These are phyloP conservation scores for Chrysopogon serrulatus DNA, from an alignment of 176 grass and related monocot species.

Conservation along the genomic window DNA sequence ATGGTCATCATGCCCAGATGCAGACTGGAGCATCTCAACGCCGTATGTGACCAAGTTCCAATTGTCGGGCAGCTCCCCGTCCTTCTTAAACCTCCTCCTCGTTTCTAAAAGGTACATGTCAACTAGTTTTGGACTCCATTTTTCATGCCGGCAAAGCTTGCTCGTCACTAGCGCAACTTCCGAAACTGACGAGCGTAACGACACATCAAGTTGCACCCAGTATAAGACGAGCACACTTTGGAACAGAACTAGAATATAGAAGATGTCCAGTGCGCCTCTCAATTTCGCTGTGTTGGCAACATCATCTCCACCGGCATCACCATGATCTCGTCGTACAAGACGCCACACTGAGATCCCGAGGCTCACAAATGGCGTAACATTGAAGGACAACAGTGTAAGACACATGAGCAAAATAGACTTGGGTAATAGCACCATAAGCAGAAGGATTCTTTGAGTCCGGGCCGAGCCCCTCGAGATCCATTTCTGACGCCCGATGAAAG, in stretches of 20 bases:
- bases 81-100: neutral
- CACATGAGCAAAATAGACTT: too few relatives aligned
- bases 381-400: too few relatives aligned
- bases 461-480: too few relatives aligned
- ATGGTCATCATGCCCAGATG: neutral
- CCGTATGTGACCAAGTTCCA: neutral
- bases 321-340: too few relatives aligned
- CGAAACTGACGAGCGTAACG: fast-evolving
- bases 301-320: neutral
- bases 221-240: neutral
- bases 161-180: neutral
- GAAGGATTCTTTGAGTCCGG: too few relatives aligned
- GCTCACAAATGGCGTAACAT: too few relatives aligned
- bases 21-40: neutral
- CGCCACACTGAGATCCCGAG: too few relatives aligned
- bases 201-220: fast-evolving
- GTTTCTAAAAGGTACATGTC: neutral
- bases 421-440: too few relatives aligned
- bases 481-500: too few relatives aligned
- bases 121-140: neutral
- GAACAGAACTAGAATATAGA: neutral
- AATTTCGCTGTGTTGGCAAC: neutral
- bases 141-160: too few relatives aligned
- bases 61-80: too few relatives aligned
- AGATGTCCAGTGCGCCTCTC: neutral